Evolutionary conservation across 371 early-diverging fungal species (phyloP), one percentile per base, ranked within the genome.

Genomic region (Phascolomyces articulosus): DNA sequence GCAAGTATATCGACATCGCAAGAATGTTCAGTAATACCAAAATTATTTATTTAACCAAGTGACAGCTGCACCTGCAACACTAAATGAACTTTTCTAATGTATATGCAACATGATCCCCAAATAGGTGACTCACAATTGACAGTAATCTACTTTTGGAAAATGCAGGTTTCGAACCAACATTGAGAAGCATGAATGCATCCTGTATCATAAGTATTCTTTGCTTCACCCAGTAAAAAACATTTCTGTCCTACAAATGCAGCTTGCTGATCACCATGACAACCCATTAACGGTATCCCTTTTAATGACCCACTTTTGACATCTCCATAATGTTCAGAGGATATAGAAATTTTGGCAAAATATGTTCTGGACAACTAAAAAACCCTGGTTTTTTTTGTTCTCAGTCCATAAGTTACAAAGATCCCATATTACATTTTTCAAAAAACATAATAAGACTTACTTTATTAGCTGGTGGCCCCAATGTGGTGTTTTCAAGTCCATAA

Each of bases 151-250:
- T 80, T 63, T 81, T 83, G 29, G 97, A 95, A 34, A 88, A 68
- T 34, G 94, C 89, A 24, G 92, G 90, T 48, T 85, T 72, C 4
- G 72, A 55, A n/a, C 98, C 98, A 3, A 96, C 96, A 82, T 98
- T 96, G 83, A 93, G 91, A 56, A 98, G 75, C 90, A 97, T 88
- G 73, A 97, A 97, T 67, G 96, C 95, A 24, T n/a, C 98, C 98
- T 10, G 97, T 97, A 26, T 98, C 98, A 77, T 96, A 85, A 9
- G 98, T 98, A 81, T 95, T 97, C 83, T 98, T 98, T 49, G 92
- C 92, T 68, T 93, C 89, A 3, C 98, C 97, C 0, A 83, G 78
- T 26, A 86, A 68, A 72, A 96, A 93, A 75, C 98, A 97, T 65
- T 87, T 86, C 70, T 97, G 98, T 11, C 98, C 98, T 9, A 98